Evolutionary conservation across 306 rosid species (phyloP).

Genomic region (Senna tora): DNA sequence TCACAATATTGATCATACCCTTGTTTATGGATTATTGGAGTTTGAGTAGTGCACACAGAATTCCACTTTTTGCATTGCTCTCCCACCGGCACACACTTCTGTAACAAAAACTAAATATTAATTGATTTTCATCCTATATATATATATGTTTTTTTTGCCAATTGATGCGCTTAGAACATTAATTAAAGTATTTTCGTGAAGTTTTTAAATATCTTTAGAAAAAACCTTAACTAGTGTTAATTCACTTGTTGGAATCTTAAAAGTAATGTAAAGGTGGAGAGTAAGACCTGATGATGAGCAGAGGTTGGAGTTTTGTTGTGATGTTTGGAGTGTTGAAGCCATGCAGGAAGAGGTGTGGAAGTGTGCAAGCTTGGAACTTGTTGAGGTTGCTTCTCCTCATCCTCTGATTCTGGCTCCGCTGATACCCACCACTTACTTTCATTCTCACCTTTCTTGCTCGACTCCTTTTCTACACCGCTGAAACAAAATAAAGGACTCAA

Average conservation of each 20-base stretch:
- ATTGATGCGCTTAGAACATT: no score
- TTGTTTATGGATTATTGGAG: conserved; percentile 50
- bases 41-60: conserved; percentile 55
- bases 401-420: conserved; percentile 31
- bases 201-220: no score
- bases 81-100: conserved; percentile 66
- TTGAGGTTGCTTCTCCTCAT: conserved; percentile 49
- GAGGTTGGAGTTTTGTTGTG: conserved; percentile 52
- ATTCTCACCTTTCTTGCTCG: conserved; percentile 55
- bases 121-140: conserved; percentile 41
- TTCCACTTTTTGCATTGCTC: conserved; percentile 83
- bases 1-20: conserved; percentile 56
- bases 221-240: no score
- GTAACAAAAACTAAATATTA: conserved; percentile 45
- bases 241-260: no score
- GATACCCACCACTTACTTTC: conserved; percentile 53
- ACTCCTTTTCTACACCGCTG: conserved; percentile 66
- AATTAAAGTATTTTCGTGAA: no score
- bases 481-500: conserved; percentile 1
- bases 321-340: conserved; percentile 92
- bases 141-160: no score
- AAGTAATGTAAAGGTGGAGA: background rate
- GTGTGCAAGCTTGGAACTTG: conserved; percentile 69
- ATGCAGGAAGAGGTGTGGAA: conserved; percentile 88
- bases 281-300: conserved; percentile 67